A percentile compares a stretch with the other conserved stretches of the same genome.
phyloP scores from a whole-genome alignment of 495 filamentous ascomycete genomes.

The Oidiodendron maius region DNA sequence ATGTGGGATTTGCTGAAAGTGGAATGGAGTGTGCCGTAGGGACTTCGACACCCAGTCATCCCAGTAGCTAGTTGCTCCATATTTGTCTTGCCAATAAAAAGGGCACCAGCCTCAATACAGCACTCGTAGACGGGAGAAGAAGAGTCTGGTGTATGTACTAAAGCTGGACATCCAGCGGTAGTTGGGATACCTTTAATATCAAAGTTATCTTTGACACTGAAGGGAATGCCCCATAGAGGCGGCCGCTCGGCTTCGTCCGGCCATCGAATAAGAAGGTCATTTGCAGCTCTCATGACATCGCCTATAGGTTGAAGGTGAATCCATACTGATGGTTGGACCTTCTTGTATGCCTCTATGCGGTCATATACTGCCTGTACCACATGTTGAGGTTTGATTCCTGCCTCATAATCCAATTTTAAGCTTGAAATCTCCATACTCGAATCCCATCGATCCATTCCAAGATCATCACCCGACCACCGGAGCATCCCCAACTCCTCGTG shows the following conservation, averaged over 20 bases:
- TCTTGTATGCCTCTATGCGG: slow-evolving; percentile 19
- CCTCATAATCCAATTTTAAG: slow-evolving; percentile 17
- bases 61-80: slow-evolving; percentile 52
- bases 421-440: slow-evolving; percentile 18
- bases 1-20: slow-evolving; percentile 17
- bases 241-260: slow-evolving; percentile 11
- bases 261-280: slow-evolving; percentile 11
- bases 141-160: slow-evolving; percentile 9
- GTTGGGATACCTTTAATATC: slow-evolving; percentile 18
- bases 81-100: slow-evolving; percentile 51
- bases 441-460: slow-evolving; percentile 17
- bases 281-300: slow-evolving; percentile 11
- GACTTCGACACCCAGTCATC: slow-evolving; percentile 17
- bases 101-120: slow-evolving; percentile 30
- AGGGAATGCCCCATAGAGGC: slow-evolving; percentile 47
- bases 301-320: slow-evolving; percentile 17
- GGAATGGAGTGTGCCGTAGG: slow-evolving; percentile 19
- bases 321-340: slow-evolving; percentile 18
- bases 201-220: slow-evolving; percentile 52
- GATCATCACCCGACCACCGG: slow-evolving; percentile 4
- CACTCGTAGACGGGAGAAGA: slow-evolving; percentile 13
- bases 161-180: slow-evolving; percentile 15
- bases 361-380: slow-evolving; percentile 18
- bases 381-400: slow-evolving; percentile 15
- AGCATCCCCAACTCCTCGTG: slow-evolving; percentile 17